phyloP scores from a whole-genome alignment of 805 yeast species.

The Lipomyces oligophaga region DNA sequence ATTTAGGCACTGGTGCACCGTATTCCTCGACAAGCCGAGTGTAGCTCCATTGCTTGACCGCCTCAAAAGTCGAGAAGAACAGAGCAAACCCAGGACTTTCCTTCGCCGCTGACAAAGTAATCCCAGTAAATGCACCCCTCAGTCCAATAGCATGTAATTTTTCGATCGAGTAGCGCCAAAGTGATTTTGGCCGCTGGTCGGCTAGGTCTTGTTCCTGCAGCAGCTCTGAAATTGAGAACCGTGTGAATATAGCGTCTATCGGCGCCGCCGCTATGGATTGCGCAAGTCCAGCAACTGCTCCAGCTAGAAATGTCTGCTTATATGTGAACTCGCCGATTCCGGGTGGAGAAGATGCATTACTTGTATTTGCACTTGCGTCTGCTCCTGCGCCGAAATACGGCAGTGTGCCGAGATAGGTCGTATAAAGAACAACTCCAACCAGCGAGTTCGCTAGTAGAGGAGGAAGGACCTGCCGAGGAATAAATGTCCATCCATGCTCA shows the following conservation, averaged over 20 bases:
- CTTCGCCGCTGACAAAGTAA: constrained; percentile 68
- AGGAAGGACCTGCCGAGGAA: constrained; percentile 81
- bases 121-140: constrained; percentile 87
- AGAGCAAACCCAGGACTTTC: constrained; percentile 67
- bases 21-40: constrained; percentile 7
- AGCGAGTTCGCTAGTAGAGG: constrained; percentile 85
- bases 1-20: constrained; percentile 26
- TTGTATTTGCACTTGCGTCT: background rate
- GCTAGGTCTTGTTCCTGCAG: constrained; percentile 38
- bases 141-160: constrained; percentile 72
- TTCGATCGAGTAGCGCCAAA: constrained; percentile 71
- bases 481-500: constrained; percentile 78
- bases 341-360: too few species aligned
- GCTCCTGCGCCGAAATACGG: constrained; percentile 28
- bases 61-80: constrained; percentile 57
- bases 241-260: constrained; percentile 80
- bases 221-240: constrained; percentile 74
- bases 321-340: constrained; percentile 52
- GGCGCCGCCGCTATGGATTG: constrained; percentile 95
- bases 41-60: constrained; percentile 44
- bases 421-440: constrained; percentile 82
- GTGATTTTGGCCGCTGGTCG: constrained; percentile 44
- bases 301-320: constrained; percentile 58
- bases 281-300: constrained; percentile 77
- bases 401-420: constrained; percentile 58